Percentiles rank a stretch among this genome's conserved stretches.
These are phyloP conservation scores for Taphrina deformans DNA, from an alignment of 1,139 yeast genomes.

Conservation along the genomic window DNA sequence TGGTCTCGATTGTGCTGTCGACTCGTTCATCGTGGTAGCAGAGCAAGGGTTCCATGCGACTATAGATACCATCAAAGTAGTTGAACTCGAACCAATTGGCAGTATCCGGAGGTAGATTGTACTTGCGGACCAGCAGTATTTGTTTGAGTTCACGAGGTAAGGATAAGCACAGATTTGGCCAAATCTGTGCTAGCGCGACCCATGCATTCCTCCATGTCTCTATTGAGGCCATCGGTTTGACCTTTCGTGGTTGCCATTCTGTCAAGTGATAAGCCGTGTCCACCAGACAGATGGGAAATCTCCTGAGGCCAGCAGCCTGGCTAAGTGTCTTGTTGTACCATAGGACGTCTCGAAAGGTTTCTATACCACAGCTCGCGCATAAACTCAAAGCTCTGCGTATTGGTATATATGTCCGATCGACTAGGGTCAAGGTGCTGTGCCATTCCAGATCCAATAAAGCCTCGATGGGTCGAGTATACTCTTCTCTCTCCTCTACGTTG, in stretches of 20 bases:
- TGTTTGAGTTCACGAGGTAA: neutral
- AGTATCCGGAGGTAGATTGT: neutral
- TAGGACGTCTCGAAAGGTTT: neutral
- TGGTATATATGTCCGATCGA: neutral
- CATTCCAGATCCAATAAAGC: constrained; percentile 1
- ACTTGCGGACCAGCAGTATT: neutral
- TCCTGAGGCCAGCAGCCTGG: neutral
- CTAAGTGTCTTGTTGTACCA: neutral
- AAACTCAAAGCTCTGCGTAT: neutral
- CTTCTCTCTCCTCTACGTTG: neutral
- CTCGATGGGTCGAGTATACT: neutral
- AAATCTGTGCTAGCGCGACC: neutral
- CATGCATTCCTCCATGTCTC: neutral
- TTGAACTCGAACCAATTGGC: constrained; percentile 13
- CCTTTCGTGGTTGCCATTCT: neutral
- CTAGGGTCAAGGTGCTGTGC: neutral
- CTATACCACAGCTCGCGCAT: neutral
- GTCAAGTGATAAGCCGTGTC: neutral
- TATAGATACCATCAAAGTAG: neutral
- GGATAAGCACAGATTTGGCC: neutral
- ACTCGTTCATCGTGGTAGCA: neutral
- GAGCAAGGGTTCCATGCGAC: neutral
- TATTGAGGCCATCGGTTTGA: neutral
- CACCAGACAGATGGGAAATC: constrained; percentile 1
- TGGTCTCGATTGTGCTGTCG: neutral